Conservation (phyloP, 75 land plant species). For the Cunninghamia lanceolata region DNA sequence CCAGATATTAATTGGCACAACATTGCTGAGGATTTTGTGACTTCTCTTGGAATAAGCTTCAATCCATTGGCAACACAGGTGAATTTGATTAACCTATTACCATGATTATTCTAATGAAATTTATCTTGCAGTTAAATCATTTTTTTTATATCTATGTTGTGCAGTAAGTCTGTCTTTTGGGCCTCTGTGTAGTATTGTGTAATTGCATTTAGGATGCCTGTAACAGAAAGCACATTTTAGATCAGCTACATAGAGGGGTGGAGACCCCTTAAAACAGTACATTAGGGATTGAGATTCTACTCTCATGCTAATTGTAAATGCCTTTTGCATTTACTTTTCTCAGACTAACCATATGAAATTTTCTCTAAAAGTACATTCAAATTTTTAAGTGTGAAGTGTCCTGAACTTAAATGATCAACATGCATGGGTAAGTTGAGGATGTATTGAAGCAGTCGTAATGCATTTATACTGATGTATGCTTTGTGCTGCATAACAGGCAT, state of each 20-base stretch:
- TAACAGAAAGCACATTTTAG: not conserved
- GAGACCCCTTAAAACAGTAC: not conserved
- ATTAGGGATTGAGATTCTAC: not conserved
- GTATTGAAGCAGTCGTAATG: not conserved
- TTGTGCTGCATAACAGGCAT: not conserved
- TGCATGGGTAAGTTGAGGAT: not conserved
- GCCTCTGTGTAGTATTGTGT: not conserved
- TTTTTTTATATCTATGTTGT: not conserved
- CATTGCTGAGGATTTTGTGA: conserved; percentile 82
- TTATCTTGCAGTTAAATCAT: not conserved
- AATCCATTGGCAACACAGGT: conserved; percentile 98
- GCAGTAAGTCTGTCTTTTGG: not conserved
- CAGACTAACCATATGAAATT: not conserved
- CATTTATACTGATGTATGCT: not conserved
- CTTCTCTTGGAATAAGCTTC: conserved; percentile 77
- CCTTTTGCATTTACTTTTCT: no score
- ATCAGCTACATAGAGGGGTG: not conserved
- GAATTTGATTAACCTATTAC: not conserved
- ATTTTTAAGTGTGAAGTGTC: no score
- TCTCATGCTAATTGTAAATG: not conserved
- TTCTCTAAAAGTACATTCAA: not conserved
- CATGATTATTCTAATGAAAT: not conserved
- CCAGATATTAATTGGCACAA: conserved; percentile 78
- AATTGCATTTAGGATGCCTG: not conserved
- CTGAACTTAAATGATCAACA: not conserved